Conservation (phyloP, 805 yeast genomes). For the Suhomyces sp. region DNA sequence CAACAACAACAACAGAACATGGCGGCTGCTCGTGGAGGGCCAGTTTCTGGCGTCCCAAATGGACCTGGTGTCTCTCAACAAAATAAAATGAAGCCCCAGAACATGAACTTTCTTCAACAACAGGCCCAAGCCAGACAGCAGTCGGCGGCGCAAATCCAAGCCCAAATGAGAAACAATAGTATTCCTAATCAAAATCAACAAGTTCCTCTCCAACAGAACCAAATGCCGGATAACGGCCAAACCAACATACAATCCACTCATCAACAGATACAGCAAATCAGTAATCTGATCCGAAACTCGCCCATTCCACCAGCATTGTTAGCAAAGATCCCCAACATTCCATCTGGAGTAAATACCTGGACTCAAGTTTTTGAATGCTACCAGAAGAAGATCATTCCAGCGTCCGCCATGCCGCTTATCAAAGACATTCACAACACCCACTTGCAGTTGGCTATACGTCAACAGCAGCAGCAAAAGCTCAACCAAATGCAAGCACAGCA, state of each 20-base stretch:
- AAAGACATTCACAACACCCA: slow-evolving; percentile 68
- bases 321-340: slow-evolving; percentile 68
- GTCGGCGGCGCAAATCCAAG: slow-evolving; percentile 44
- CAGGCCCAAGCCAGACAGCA: slow-evolving; percentile 53
- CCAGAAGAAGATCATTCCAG: slow-evolving; percentile 56
- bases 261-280: slow-evolving; percentile 39
- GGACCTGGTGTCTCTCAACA: slow-evolving; percentile 1
- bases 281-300: slow-evolving; percentile 50
- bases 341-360: slow-evolving; percentile 81
- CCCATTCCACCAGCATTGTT: slow-evolving; percentile 73
- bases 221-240: slow-evolving; percentile 9
- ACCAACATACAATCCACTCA: slow-evolving; percentile 13
- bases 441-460: slow-evolving; percentile 52
- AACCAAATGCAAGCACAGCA: slow-evolving; percentile 20
- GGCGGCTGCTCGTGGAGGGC: slow-evolving; percentile 1
- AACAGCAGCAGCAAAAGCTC: slow-evolving; percentile 45
- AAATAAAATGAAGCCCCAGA: slow-evolving; percentile 16
- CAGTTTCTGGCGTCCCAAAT: background rate
- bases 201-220: slow-evolving; percentile 3
- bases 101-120: slow-evolving; percentile 31
- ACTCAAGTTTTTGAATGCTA: slow-evolving; percentile 65
- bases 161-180: slow-evolving; percentile 16
- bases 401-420: slow-evolving; percentile 54
- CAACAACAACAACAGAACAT: slow-evolving; percentile 10
- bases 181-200: background rate